Percentiles rank a stretch among this genome's conserved stretches.
Evolutionary conservation across 2,329 filamentous ascomycete genomes (phyloP).

Genomic region (Gliomastix tumulicola): DNA sequence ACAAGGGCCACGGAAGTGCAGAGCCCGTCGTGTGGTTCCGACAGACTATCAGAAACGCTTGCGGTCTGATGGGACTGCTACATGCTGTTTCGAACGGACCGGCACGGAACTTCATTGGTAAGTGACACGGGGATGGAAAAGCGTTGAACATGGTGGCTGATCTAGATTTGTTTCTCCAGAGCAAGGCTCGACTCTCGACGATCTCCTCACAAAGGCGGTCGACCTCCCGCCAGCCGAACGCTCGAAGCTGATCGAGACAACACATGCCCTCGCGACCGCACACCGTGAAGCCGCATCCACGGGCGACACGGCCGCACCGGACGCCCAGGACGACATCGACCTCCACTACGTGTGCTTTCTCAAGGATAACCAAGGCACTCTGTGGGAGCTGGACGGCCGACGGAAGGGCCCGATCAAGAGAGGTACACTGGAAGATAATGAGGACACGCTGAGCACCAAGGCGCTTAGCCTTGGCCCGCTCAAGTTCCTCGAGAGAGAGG

Average conservation of each 20-base stretch:
- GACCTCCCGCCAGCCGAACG: slow-evolving; percentile 60
- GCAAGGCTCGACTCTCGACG: slow-evolving; percentile 49
- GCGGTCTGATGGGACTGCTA: slow-evolving; percentile 81
- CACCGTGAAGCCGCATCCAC: slow-evolving; percentile 70
- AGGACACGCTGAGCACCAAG: slow-evolving; percentile 69
- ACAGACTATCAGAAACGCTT: slow-evolving; percentile 91
- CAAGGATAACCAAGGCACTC: slow-evolving; percentile 57
- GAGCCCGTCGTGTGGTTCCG: slow-evolving; percentile 90
- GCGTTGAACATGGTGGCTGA: slow-evolving; percentile 11
- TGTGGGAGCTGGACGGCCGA: slow-evolving; percentile 56
- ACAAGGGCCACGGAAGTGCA: slow-evolving; percentile 56
- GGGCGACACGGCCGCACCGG: slow-evolving; percentile 74
- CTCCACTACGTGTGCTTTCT: slow-evolving; percentile 96
- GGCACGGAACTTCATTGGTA: slow-evolving; percentile 55
- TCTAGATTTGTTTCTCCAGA: slow-evolving; percentile 21
- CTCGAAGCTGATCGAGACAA: slow-evolving; percentile 70
- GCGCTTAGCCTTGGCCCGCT: slow-evolving; percentile 64
- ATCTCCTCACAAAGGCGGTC: slow-evolving; percentile 62
- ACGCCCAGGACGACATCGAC: slow-evolving; percentile 76
- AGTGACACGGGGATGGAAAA: no score
- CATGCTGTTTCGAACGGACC: slow-evolving; percentile 77
- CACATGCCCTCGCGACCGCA: slow-evolving; percentile 66
- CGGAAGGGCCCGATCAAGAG: slow-evolving; percentile 49
- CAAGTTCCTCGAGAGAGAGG: slow-evolving; percentile 49
- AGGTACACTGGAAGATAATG: slow-evolving; percentile 47